These are phyloP conservation scores for Phialocephala sp. DNA, from an alignment of 2,329 filamentous ascomycete genomes.

Conservation along the genomic window DNA sequence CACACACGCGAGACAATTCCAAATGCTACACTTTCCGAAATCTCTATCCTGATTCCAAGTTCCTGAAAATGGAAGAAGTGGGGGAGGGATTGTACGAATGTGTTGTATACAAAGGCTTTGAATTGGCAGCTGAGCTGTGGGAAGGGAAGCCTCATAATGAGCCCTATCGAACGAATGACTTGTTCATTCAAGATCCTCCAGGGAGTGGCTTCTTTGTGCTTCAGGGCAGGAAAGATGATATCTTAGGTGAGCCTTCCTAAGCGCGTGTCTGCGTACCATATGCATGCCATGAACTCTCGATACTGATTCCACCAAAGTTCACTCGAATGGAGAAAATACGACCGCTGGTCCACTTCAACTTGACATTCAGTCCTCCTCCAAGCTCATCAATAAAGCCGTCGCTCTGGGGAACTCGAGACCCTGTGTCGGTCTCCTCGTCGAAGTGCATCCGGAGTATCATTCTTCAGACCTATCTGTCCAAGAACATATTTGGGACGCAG, in stretches of 20 bases:
- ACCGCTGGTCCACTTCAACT: constrained; percentile 39
- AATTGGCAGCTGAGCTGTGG: constrained; percentile 44
- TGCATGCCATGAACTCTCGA: not conserved
- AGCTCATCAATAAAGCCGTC: constrained; percentile 36
- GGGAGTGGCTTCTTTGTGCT: constrained; percentile 41
- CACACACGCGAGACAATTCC: constrained; percentile 37
- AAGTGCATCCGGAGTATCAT: constrained; percentile 35
- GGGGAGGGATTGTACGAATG: constrained; percentile 42
- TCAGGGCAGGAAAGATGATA: constrained; percentile 43
- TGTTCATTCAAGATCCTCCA: constrained; percentile 42
- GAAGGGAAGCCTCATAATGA: constrained; percentile 33
- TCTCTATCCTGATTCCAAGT: constrained; percentile 39
- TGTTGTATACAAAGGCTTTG: constrained; percentile 42
- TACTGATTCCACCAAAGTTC: constrained; percentile 21
- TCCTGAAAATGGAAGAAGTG: constrained; percentile 40
- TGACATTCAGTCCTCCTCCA: constrained; percentile 38
- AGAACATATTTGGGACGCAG: constrained; percentile 31
- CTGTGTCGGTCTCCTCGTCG: constrained; percentile 37
- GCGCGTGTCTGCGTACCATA: too few species aligned
- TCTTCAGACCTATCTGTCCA: constrained; percentile 17
- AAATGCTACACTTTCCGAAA: constrained; percentile 41
- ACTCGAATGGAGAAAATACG: constrained; percentile 44
- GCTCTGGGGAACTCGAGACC: constrained; percentile 39
- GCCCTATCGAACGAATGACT: constrained; percentile 42
- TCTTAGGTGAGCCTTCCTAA: constrained; percentile 26